Percentiles rank a stretch among this genome's conserved stretches.
phyloP scores from a whole-genome alignment of 2,329 filamentous ascomycete genomes.

The Microcyclosporella mali region DNA sequence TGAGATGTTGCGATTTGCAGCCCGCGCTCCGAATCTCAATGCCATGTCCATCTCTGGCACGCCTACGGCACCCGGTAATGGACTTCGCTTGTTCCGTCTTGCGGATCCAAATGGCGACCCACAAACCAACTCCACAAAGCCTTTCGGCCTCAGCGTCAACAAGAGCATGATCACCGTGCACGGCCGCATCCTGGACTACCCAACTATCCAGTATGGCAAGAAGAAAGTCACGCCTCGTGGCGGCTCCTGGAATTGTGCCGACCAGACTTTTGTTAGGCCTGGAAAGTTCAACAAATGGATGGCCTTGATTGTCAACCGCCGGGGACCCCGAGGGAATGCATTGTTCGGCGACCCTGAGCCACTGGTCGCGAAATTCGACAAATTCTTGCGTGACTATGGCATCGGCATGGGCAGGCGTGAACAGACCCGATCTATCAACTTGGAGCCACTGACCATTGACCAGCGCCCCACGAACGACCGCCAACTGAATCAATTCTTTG shows the following conservation, averaged over 20 bases:
- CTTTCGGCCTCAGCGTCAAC: conserved; percentile 60
- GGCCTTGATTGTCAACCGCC: conserved; percentile 21
- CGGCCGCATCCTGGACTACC: conserved; percentile 61
- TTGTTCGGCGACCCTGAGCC: conserved; percentile 7
- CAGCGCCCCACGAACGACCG: conserved; percentile 25
- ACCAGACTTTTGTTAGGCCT: conserved; percentile 50
- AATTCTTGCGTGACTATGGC: conserved; percentile 22
- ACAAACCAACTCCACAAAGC: conserved; percentile 18
- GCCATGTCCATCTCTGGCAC: conserved; percentile 54
- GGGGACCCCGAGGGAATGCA: conserved; percentile 12
- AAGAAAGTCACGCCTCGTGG: conserved; percentile 13
- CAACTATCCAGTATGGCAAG: conserved; percentile 53
- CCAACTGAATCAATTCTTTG: conserved; percentile 19
- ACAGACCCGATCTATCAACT: conserved; percentile 6
- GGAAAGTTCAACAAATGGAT: conserved; percentile 48
- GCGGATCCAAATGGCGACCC: conserved; percentile 11
- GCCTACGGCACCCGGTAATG: conserved; percentile 38
- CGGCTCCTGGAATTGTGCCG: conserved; percentile 30
- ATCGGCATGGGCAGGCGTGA: conserved; percentile 21
- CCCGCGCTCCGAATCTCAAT: conserved; percentile 60
- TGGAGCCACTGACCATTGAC: conserved; percentile 11
- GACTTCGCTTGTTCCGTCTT: conserved; percentile 53
- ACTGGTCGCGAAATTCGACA: conserved; percentile 16
- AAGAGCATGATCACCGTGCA: conserved; percentile 62
- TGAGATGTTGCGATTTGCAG: conserved; percentile 67